Base-by-base conservation (phyloP, 805 yeast species). In the Candida piceae region DNA sequence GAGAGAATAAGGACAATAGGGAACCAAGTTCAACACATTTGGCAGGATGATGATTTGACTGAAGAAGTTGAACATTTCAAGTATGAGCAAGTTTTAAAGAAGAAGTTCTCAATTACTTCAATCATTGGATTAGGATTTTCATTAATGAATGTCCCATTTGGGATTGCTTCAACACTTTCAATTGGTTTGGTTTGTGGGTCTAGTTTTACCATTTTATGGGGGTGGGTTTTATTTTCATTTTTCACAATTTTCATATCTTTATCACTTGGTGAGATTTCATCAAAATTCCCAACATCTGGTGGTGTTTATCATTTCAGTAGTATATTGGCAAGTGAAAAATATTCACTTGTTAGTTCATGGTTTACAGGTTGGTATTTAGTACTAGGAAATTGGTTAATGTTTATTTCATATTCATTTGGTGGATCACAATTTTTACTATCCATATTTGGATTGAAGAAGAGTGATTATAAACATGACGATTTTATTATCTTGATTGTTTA, bases 81-180 rank as follows among this genome's bases (percentile, higher is more conserved):
- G 38, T 84, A 84, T 55, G 80, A 80, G 46, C 88, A 81, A 53
- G 84, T 79, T 31, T 62, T 84, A 41, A 77, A 76, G 41, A 69
- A 86, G 47, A 78, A 80, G 42, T 67, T 84, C 38, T 78, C 85
- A 0, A 79, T 81, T 9, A 65, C 77, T 1, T 80, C 89, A 0
- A 76, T 84, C 31, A 74, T 84, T 16, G 95, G 93, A 4, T 62
- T 84, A 17, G 90, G 93, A 0, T 83, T 84, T 54, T 78, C 88
- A 1, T 61, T 84, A 22, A 82, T 84, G 89, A 84, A 86, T 29
- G 89, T 86, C 0, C 90, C 89, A 0, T 70, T 83, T 48, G 88
- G 90, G 1, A 70, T 84, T 48, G 76, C 87, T 8, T 76, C 86
- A 3, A 82, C 88, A 1, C 66, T 84, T 55, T 76, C 80, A 51